Evolutionary conservation across 2,329 filamentous ascomycete species (phyloP).

Genomic region (Paecilomyces sp.): DNA sequence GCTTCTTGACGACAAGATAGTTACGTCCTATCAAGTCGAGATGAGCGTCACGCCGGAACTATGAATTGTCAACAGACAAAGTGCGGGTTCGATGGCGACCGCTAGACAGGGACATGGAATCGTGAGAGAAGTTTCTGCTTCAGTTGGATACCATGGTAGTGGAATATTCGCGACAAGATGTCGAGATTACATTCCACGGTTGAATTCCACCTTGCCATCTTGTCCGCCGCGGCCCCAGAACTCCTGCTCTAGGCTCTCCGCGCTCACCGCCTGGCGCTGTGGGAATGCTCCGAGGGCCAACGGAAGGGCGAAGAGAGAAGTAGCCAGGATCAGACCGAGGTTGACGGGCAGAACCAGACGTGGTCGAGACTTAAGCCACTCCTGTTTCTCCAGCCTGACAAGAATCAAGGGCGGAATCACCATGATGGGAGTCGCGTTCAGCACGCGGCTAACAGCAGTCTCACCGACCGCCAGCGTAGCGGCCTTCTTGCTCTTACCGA

Average conservation of each 20-base stretch:
- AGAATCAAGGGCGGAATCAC: conserved; percentile 83
- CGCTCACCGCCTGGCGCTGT: conserved; percentile 75
- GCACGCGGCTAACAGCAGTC: conserved; percentile 81
- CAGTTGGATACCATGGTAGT: too few species aligned
- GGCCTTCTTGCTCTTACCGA: conserved; percentile 83
- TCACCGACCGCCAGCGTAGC: conserved; percentile 85
- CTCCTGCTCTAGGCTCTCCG: conserved; percentile 70
- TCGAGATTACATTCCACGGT: conserved; percentile 69
- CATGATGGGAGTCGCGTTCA: conserved; percentile 97
- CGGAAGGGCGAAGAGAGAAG: conserved; percentile 81
- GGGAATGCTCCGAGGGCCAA: conserved; percentile 88
- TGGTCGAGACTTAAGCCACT: conserved; percentile 74
- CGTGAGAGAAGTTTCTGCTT: too few species aligned
- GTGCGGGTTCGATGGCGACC: too few species aligned
- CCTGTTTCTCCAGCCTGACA: conserved; percentile 72
- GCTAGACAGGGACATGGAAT: too few species aligned
- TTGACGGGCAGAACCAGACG: conserved; percentile 75
- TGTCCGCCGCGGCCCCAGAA: conserved; percentile 77
- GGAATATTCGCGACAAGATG: neutral
- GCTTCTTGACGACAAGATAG: too few species aligned
- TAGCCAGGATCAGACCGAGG: conserved; percentile 75
- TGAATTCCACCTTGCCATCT: conserved; percentile 85
- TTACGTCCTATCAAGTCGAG: too few species aligned
- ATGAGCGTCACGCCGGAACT: too few species aligned
- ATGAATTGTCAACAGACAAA: too few species aligned